Conservation (phyloP, 1,139 yeast genomes). For the Suhomyces bokatorum region DNA sequence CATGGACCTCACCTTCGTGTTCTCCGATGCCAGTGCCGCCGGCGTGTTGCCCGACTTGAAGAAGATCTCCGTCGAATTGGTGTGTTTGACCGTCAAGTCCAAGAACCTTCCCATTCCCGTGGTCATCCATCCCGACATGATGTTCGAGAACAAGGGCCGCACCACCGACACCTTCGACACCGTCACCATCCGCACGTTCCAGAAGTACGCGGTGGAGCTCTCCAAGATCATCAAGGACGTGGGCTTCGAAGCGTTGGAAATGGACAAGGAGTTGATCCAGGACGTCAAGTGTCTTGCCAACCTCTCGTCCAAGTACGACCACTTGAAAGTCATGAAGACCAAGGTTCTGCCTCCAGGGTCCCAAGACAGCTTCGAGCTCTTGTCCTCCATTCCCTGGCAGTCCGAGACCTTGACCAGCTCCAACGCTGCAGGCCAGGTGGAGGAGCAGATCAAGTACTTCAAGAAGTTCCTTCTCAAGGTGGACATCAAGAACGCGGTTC, state of each 20-base stretch:
- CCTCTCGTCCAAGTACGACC: conserved; percentile 29
- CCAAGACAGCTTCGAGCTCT: conserved; percentile 2
- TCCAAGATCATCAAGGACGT: conserved; percentile 27
- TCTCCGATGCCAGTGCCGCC: conserved; percentile 19
- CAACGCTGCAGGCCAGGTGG: conserved; percentile 14
- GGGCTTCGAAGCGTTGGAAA: conserved; percentile 26
- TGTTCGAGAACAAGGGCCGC: conserved; percentile 35
- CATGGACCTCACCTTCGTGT: conserved; percentile 27
- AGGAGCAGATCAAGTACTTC: conserved; percentile 20
- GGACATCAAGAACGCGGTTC: conserved; percentile 22
- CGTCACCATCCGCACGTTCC: conserved; percentile 34
- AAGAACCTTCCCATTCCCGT: conserved; percentile 38
- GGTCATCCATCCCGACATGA: conserved; percentile 38
- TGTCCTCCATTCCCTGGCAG: conserved; percentile 26
- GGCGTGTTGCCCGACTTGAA: conserved; percentile 31
- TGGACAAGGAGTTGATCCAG: conserved; percentile 28
- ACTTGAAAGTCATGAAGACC: conserved; percentile 21
- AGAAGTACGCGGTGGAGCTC: conserved; percentile 33
- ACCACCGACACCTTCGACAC: conserved; percentile 35
- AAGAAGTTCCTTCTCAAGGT: conserved; percentile 25
- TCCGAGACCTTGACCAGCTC: conserved; percentile 17
- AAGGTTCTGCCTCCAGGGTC: conserved; percentile 12
- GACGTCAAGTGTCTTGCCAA: conserved; percentile 39
- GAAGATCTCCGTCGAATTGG: conserved; percentile 33
- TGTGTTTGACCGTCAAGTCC: conserved; percentile 35